Evolutionary conservation across 2,329 filamentous ascomycete species (phyloP).

Genomic region (Stagonosporopsis cucurbitacearum): DNA sequence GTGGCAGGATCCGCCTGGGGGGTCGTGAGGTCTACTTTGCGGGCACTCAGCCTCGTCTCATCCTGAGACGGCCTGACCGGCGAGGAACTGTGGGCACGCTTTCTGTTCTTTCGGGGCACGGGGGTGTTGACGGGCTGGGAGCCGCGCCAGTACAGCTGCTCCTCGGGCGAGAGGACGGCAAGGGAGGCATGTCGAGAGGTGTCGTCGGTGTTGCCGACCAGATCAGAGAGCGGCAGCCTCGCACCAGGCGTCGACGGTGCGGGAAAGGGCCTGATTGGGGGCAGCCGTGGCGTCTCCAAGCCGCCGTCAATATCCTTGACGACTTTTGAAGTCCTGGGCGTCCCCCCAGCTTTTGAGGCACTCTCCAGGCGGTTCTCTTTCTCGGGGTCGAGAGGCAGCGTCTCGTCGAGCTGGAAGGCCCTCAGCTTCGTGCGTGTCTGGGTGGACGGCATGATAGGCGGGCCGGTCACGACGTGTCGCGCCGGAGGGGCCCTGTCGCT

Average conservation of each 20-base stretch:
- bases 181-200: slow-evolving; percentile 56
- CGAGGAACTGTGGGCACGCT: slow-evolving; percentile 57
- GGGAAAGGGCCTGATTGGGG: slow-evolving; percentile 37
- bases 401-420: slow-evolving; percentile 60
- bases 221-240: slow-evolving; percentile 64
- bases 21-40: slow-evolving; percentile 45
- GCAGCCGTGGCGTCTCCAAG: slow-evolving; percentile 37
- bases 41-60: slow-evolving; percentile 39
- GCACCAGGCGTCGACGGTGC: slow-evolving; percentile 66
- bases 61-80: slow-evolving; percentile 50
- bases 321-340: slow-evolving; percentile 31
- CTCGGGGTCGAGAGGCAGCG: slow-evolving; percentile 41
- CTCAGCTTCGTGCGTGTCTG: slow-evolving; percentile 62
- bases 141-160: slow-evolving; percentile 65
- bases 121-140: slow-evolving; percentile 54
- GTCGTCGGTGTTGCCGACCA: slow-evolving; percentile 67
- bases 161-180: slow-evolving; percentile 63
- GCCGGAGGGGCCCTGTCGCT: slow-evolving; percentile 35
- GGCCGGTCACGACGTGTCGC: slow-evolving; percentile 43
- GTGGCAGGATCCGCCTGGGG: slow-evolving; percentile 56
- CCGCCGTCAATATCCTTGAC: slow-evolving; percentile 22
- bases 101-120: slow-evolving; percentile 51
- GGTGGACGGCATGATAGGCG: slow-evolving; percentile 58
- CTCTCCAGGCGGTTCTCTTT: slow-evolving; percentile 52
- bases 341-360: slow-evolving; percentile 21